Evolutionary conservation across 108 stramenopile species (phyloP), one percentile per base, ranked within the genome.

Genomic region (Conticribra weissflogii): DNA sequence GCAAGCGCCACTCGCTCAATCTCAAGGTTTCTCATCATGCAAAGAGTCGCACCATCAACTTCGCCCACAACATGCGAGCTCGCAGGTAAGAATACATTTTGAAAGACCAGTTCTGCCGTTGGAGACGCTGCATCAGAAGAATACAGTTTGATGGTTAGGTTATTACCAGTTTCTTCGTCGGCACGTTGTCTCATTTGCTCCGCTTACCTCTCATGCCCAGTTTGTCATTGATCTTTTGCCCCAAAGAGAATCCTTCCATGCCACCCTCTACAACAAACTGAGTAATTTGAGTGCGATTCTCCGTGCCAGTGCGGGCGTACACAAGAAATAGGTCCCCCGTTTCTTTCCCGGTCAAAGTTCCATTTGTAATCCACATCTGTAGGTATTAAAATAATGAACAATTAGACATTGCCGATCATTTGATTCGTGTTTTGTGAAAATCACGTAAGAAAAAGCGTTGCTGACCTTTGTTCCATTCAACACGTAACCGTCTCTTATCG

Each of bases 301-400:
- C 79, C 15, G 75, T 50, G 33, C 93, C 98, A 12, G 99, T 98
- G 15, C 94, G 72, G 0, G 99, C 99, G 68, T 99, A 99, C 0
- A 98, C 97, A 18, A 99, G 82, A 59, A 94, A 98, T 19, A 88
- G 59, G 72, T 99, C 99, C 0, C 99, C 99, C 3, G 93, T 92
- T 28, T 81, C 82, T 21, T 83, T 68, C 18, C 93, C 97, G 30
- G 94, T 88, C 23, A 97, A 33, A 18, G 96, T 96, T 9, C 99
- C 99, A 80, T 99, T 99, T 19, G 99, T 99, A 68, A 99, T 99
- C 99, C 99, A 99, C 97, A 99, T 97, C 82, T 99, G 25, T 22
- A 3, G 1, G 24, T 22, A 54, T 21, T 22, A 25, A 24, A 3
- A 45, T 8, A 44, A n/a, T 28, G 7, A 2, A 58, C 16, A 58